phyloP scores from a whole-genome alignment of 495 filamentous ascomycete genomes.

The Hypoxylon fuscum region DNA sequence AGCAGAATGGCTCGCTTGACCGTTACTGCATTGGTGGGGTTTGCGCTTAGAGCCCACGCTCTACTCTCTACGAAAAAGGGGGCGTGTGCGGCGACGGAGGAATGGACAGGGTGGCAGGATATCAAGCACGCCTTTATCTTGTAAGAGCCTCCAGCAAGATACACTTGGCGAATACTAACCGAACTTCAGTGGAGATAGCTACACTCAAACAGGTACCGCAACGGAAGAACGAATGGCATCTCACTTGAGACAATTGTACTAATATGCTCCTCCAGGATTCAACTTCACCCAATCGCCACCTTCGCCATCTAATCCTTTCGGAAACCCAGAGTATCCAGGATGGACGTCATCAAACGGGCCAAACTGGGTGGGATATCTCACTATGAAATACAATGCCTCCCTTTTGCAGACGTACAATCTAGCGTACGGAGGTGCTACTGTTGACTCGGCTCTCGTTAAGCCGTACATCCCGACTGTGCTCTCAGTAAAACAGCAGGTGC shows the following conservation, averaged over 20 bases:
- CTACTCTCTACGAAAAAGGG: constrained; percentile 18
- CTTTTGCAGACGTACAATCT: constrained; percentile 71
- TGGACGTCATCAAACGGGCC: constrained; percentile 66
- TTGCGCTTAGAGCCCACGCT: constrained; percentile 29
- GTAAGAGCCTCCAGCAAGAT: constrained; percentile 37
- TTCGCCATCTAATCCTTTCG: constrained; percentile 71
- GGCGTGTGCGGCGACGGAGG: constrained; percentile 31
- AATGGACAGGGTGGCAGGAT: constrained; percentile 58
- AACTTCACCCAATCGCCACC: constrained; percentile 68
- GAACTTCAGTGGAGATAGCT: constrained; percentile 60
- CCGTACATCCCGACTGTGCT: constrained; percentile 62
- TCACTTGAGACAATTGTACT: background rate
- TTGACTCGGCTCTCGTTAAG: constrained; percentile 65
- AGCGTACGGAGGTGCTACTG: constrained; percentile 74
- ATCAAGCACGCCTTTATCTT: constrained; percentile 63
- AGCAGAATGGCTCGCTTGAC: constrained; percentile 14
- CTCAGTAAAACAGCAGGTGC: constrained; percentile 67
- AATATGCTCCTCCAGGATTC: constrained; percentile 60
- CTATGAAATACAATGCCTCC: constrained; percentile 68
- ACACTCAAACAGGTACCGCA: constrained; percentile 52
- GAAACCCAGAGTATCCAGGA: constrained; percentile 74
- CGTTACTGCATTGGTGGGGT: constrained; percentile 6
- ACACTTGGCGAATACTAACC: constrained; percentile 14
- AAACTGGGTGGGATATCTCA: constrained; percentile 76
- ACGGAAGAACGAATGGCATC: background rate